Conservation (phyloP, 805 yeast genomes). For the Metschnikowia anglica region DNA sequence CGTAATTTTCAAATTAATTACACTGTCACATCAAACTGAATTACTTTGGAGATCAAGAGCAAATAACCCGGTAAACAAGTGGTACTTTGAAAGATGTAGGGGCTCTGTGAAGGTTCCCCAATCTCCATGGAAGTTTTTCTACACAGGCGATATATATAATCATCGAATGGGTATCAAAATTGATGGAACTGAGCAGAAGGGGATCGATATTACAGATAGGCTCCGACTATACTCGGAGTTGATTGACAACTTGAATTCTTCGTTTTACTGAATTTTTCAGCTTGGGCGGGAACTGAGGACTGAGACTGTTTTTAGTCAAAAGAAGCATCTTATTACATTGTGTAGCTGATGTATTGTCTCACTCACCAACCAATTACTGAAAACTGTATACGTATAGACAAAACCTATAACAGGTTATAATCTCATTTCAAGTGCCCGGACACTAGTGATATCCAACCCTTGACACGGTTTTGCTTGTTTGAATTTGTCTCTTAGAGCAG, state of each 20-base stretch:
- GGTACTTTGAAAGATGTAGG: constrained; percentile 91
- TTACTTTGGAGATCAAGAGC: constrained; percentile 87
- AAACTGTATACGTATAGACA: no score
- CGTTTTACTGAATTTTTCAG: constrained; percentile 8
- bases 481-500: no score
- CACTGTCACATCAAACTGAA: constrained; percentile 65
- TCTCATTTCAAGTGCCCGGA: no score
- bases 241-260: constrained; percentile 14
- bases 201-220: constrained; percentile 17
- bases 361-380: no score
- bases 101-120: constrained; percentile 52
- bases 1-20: constrained; percentile 79
- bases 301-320: no score
- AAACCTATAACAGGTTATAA: no score
- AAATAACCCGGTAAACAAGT: constrained; percentile 88
- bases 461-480: no score
- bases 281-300: no score
- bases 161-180: constrained; percentile 30
- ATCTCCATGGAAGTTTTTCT: constrained; percentile 43
- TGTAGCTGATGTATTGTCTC: no score
- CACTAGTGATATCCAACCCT: no score
- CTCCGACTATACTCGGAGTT: constrained; percentile 16
- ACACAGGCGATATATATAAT: constrained; percentile 41
- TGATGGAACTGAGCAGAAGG: constrained; percentile 16
- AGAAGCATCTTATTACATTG: no score